Evolutionary conservation across 164 flowering plant species (phyloP).

Genomic region (Nymphaea thermarum): DNA sequence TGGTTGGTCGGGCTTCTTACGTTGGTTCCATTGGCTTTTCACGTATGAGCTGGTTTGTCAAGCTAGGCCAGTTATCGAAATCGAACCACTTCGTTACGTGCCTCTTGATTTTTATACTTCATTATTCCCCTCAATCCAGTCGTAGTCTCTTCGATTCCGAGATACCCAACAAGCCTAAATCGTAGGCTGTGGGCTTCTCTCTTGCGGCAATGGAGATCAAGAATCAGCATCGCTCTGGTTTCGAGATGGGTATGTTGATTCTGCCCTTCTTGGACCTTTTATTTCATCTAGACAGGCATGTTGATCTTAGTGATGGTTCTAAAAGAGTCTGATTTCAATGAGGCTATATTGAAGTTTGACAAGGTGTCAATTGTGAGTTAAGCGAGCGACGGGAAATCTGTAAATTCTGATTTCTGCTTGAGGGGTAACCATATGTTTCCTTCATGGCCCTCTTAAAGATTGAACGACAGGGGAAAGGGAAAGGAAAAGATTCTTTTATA

Average conservation of each 20-base stretch:
- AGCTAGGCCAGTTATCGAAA: constrained; percentile 47
- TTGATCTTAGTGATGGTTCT: neutral
- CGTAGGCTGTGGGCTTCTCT: neutral
- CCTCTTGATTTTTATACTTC: constrained; percentile 57
- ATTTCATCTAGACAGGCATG: neutral
- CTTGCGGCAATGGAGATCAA: constrained; percentile 12
- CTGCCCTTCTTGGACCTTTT: neutral
- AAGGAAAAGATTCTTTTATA: too few species aligned
- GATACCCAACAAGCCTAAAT: constrained; percentile 27
- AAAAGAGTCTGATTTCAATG: neutral
- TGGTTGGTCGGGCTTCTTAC: neutral
- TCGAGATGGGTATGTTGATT: constrained; percentile 10
- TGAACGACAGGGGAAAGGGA: too few species aligned
- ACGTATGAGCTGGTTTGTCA: constrained; percentile 56
- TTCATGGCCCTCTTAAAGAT: too few species aligned
- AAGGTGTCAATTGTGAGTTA: neutral
- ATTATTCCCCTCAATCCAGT: constrained; percentile 46
- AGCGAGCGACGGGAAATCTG: neutral
- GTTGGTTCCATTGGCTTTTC: constrained; percentile 7
- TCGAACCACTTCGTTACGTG: constrained; percentile 69
- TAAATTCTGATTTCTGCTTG: neutral
- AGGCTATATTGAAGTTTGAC: neutral
- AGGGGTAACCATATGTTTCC: too few species aligned
- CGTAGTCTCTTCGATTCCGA: constrained; percentile 58
- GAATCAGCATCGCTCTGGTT: constrained; percentile 5